Evolutionary conservation across 305 asterid species (phyloP).

Genomic region (Rubia occidens): DNA sequence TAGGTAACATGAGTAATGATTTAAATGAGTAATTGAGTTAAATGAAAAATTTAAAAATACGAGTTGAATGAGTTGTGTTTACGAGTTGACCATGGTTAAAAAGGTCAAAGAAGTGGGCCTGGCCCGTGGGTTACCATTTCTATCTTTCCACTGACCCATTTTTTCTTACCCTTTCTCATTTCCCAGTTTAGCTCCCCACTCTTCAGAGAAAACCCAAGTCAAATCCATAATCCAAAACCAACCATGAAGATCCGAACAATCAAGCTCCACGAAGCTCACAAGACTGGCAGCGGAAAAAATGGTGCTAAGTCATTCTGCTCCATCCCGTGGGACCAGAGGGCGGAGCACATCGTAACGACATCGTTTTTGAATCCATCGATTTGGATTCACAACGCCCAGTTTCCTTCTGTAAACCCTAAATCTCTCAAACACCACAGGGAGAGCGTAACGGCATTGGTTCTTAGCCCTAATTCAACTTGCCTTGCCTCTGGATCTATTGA

Average conservation of each 20-base stretch:
- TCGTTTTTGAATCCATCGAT: conserved; percentile 70
- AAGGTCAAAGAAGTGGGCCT: too few relatives aligned
- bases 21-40: too few relatives aligned
- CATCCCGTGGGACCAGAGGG: conserved; percentile 57
- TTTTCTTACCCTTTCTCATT: too few relatives aligned
- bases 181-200: background rate
- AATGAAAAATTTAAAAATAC: too few relatives aligned
- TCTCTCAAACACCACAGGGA: conserved; percentile 63
- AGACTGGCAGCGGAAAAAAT: conserved; percentile 22
- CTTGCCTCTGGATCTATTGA: conserved; percentile 93
- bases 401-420: conserved; percentile 57
- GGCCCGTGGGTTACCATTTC: too few relatives aligned
- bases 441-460: conserved; percentile 79
- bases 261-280: conserved; percentile 92
- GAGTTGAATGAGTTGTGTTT: too few relatives aligned
- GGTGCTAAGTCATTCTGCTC: conserved; percentile 43
- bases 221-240: background rate
- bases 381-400: conserved; percentile 61
- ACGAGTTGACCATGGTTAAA: too few relatives aligned
- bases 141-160: too few relatives aligned
- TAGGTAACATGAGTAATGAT: too few relatives aligned
- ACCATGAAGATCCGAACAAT: conserved; percentile 74
- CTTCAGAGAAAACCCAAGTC: background rate
- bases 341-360: conserved; percentile 66
- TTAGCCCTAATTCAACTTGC: conserved; percentile 75